These are phyloP conservation scores for Gracilaria domingensis DNA, from an alignment of 23 red algal species.

Conservation along the genomic window DNA sequence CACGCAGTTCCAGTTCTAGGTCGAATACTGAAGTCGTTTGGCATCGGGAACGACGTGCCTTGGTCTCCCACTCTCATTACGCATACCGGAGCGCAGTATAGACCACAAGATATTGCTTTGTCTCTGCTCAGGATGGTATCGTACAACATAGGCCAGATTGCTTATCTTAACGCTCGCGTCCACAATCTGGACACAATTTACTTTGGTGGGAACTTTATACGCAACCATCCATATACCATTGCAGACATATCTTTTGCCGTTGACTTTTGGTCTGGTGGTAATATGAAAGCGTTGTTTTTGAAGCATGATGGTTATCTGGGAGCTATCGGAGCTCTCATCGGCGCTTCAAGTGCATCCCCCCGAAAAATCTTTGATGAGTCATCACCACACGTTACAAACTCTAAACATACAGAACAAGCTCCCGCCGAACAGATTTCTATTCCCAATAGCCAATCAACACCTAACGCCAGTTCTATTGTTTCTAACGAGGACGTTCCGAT, in stretches of 20 bases:
- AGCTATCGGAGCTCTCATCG: conserved; percentile 87
- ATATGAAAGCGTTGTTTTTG: conserved; percentile 89
- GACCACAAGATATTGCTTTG: conserved; percentile 89
- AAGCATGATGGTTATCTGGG: conserved; percentile 97
- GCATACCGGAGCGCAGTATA: conserved; percentile 68
- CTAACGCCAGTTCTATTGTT: background rate
- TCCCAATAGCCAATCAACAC: background rate
- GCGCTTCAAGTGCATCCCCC: conserved; percentile 56
- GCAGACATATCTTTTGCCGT: conserved; percentile 92
- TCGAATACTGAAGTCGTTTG: conserved; percentile 44
- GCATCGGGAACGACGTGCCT: conserved; percentile 36
- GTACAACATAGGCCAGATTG: conserved; percentile 97
- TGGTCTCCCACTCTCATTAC: conserved; percentile 56
- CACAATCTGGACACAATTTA: conserved; percentile 88
- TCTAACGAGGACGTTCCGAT: background rate
- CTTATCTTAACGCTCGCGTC: conserved; percentile 83
- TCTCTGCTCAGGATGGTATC: conserved; percentile 89
- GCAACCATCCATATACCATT: conserved; percentile 95
- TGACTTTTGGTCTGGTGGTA: conserved; percentile 90
- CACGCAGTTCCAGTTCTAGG: conserved; percentile 71
- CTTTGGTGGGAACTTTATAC: conserved; percentile 99
- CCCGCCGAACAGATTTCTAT: background rate
- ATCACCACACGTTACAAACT: background rate
- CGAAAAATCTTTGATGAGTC: conserved; percentile 40
- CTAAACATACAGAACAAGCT: background rate